Evolutionary conservation across 345 rosid genomes (phyloP).

Genomic region (Eucalyptus caleyi): DNA sequence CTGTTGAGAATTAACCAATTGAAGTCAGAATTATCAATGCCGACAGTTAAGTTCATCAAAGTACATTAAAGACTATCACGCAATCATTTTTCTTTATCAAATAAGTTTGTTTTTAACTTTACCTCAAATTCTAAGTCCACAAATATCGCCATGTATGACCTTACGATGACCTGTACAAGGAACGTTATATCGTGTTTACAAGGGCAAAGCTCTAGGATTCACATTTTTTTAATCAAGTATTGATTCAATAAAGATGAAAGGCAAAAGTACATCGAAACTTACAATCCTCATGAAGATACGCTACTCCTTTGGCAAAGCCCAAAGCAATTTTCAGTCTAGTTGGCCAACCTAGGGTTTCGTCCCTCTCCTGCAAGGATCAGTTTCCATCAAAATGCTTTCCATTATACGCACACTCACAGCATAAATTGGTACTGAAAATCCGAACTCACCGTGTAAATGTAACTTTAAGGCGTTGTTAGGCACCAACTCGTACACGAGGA

Average conservation of each 20-base stretch:
- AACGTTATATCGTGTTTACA: no score
- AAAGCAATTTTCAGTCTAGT: conserved; percentile 70
- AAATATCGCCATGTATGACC: conserved; percentile 72
- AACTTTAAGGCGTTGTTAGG: conserved; percentile 27
- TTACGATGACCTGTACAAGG: conserved; percentile 59
- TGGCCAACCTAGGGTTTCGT: conserved; percentile 52
- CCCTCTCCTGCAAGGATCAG: conserved; percentile 33
- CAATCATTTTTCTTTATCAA: no score
- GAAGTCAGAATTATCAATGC: neutral
- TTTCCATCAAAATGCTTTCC: neutral
- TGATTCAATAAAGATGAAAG: neutral
- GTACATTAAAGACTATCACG: no score
- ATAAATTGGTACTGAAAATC: neutral
- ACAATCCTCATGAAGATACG: conserved; percentile 96
- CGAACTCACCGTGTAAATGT: conserved; percentile 25
- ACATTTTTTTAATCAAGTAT: neutral
- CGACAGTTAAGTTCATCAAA: no score
- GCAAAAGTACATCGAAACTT: conserved; percentile 1
- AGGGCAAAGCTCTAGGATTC: neutral
- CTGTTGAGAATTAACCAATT: no score
- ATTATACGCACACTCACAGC: neutral
- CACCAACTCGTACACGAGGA: conserved; percentile 7
- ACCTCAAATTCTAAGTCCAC: conserved; percentile 48
- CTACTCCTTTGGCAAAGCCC: conserved; percentile 87
- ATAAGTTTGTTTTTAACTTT: conserved; percentile 25